These are phyloP conservation scores for Sporothrix schenckii DNA, from an alignment of 2,329 filamentous ascomycete genomes.

Conservation along the genomic window DNA sequence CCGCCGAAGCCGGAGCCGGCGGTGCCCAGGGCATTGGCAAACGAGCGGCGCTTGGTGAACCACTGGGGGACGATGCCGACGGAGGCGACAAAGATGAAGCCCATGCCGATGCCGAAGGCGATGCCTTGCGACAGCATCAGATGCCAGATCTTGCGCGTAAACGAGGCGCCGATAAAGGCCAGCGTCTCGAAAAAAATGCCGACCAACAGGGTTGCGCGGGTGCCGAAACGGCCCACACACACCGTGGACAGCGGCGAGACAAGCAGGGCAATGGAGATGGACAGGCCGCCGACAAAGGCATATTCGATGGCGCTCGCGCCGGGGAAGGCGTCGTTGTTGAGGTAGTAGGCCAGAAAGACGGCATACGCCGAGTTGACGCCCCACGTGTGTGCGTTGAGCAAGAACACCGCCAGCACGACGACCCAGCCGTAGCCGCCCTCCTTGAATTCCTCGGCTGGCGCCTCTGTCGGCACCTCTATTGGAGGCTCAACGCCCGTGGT, in stretches of 20 bases:
- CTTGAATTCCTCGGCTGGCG: conserved; percentile 43
- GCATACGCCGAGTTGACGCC: conserved; percentile 68
- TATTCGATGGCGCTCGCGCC: conserved; percentile 67
- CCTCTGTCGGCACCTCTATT: conserved; percentile 38
- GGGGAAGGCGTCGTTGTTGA: conserved; percentile 62
- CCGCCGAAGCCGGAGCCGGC: conserved; percentile 78
- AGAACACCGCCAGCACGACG: conserved; percentile 56
- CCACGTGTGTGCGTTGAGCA: conserved; percentile 73
- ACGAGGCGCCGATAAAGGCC: conserved; percentile 71
- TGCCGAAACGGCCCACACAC: conserved; percentile 63
- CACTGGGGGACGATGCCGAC: conserved; percentile 72
- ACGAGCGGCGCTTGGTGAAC: conserved; percentile 68
- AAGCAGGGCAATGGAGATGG: conserved; percentile 66
- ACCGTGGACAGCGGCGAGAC: conserved; percentile 69
- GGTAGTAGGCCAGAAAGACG: conserved; percentile 61
- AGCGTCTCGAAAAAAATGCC: conserved; percentile 66
- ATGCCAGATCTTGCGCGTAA: conserved; percentile 71
- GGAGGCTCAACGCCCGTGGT: conserved; percentile 19
- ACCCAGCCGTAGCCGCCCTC: conserved; percentile 66
- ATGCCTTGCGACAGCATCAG: conserved; percentile 75
- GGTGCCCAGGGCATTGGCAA: conserved; percentile 69
- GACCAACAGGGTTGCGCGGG: conserved; percentile 63
- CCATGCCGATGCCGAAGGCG: conserved; percentile 77
- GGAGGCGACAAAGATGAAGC: conserved; percentile 71
- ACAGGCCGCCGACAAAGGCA: conserved; percentile 76